Conservation (phyloP, 352 stramenopile genomes). For the Globisporangium viniferum region DNA sequence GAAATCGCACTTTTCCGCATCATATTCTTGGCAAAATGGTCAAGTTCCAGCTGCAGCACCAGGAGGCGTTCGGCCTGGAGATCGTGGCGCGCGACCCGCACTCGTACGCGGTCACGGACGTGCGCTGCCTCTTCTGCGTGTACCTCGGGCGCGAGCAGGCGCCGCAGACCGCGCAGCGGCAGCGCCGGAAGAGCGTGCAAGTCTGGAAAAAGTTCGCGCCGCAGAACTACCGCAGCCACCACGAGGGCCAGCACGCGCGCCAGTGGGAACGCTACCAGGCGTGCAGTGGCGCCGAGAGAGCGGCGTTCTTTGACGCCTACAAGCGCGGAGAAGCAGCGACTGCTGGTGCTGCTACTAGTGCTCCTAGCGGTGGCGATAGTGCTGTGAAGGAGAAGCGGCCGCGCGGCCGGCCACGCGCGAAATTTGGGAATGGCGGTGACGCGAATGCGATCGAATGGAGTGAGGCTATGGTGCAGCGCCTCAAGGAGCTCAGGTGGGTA, state of each 20-base stretch:
- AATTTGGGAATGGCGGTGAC: neutral
- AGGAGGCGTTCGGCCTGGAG: neutral
- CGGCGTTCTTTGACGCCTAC: neutral
- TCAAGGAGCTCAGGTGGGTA: constrained; percentile 6
- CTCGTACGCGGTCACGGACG: neutral
- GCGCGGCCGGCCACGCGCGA: neutral
- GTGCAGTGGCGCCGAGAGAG: neutral
- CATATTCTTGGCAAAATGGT: neutral
- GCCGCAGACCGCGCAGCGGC: neutral
- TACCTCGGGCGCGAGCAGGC: neutral
- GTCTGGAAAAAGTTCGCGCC: neutral
- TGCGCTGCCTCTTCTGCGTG: constrained; percentile 5
- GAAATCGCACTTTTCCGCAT: too few relatives aligned
- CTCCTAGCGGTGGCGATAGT: neutral
- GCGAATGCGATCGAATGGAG: constrained; percentile 4
- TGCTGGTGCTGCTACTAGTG: neutral
- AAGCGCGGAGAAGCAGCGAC: neutral
- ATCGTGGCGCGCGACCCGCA: neutral
- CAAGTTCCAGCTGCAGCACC: neutral
- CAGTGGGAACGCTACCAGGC: neutral
- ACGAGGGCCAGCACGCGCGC: constrained; percentile 1
- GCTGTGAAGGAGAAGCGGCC: neutral
- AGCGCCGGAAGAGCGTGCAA: neutral
- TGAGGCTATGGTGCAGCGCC: neutral
- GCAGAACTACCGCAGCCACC: neutral